phyloP scores from a whole-genome alignment of 1,284 basidiomycete genomes.

The Fomitiporia mediterranea region DNA sequence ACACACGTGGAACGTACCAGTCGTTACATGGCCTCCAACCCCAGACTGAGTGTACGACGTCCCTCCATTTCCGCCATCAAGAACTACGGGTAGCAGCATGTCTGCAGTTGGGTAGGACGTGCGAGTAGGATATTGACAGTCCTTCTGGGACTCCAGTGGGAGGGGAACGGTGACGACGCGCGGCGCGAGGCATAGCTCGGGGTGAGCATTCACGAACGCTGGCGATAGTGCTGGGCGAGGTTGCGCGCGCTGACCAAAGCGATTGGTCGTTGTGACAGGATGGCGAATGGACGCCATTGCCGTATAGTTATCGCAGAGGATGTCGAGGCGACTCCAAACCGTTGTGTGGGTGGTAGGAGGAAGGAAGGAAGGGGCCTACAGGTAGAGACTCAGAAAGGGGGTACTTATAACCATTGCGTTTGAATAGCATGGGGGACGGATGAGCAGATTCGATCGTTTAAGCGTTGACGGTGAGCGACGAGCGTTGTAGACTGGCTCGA shows the following conservation, averaged over 20 bases:
- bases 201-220: background rate
- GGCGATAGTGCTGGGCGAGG: conserved; percentile 3
- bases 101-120: background rate
- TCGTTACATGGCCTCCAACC: background rate
- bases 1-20: conserved; percentile 9
- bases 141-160: background rate
- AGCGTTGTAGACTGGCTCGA: no score
- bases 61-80: background rate
- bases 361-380: no score
- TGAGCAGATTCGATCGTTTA: no score
- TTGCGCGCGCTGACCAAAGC: conserved; percentile 5
- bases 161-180: background rate
- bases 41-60: background rate
- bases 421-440: no score
- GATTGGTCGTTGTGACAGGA: no score
- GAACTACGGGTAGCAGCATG: background rate
- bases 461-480: no score
- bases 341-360: no score
- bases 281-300: no score
- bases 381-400: no score
- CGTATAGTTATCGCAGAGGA: no score
- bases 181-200: conserved; percentile 7
- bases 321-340: no score
- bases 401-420: no score
- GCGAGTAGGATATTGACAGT: background rate